A percentile compares a stretch with the other conserved stretches of the same genome.
phyloP scores from a whole-genome alignment of 2,329 filamentous ascomycete genomes.

The Trichoderma guizhouense region DNA sequence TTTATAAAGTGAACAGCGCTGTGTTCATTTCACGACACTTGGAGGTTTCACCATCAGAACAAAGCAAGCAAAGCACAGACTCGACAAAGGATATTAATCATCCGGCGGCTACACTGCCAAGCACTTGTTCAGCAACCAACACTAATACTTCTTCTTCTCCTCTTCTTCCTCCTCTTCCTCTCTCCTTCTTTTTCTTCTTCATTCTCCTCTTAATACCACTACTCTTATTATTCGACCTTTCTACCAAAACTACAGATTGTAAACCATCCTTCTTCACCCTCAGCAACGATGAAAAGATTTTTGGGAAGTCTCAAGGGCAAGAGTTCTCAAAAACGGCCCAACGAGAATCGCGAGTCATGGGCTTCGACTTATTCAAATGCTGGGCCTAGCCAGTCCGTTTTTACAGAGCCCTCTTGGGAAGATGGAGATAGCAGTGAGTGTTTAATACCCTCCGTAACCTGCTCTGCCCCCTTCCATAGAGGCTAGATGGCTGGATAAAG shows the following conservation, averaged over 20 bases:
- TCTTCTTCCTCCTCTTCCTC: background rate
- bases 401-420: background rate
- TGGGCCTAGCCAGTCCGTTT: background rate
- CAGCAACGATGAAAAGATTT: background rate
- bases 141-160: background rate
- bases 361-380: background rate
- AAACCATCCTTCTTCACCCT: background rate
- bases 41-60: background rate
- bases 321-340: background rate
- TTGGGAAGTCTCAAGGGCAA: background rate
- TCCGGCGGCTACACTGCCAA: background rate
- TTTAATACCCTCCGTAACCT: background rate
- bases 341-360: background rate
- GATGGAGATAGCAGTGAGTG: background rate
- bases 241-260: background rate
- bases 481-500: background rate
- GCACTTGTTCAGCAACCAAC: background rate
- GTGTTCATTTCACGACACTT: background rate
- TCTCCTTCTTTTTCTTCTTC: background rate
- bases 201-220: background rate
- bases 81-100: background rate
- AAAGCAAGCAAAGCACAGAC: background rate
- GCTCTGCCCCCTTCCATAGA: background rate
- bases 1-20: background rate
- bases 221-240: background rate